These are phyloP conservation scores for Macrophomina pseudophaseolina DNA, from an alignment of 2,329 filamentous ascomycete genomes.

Conservation along the genomic window DNA sequence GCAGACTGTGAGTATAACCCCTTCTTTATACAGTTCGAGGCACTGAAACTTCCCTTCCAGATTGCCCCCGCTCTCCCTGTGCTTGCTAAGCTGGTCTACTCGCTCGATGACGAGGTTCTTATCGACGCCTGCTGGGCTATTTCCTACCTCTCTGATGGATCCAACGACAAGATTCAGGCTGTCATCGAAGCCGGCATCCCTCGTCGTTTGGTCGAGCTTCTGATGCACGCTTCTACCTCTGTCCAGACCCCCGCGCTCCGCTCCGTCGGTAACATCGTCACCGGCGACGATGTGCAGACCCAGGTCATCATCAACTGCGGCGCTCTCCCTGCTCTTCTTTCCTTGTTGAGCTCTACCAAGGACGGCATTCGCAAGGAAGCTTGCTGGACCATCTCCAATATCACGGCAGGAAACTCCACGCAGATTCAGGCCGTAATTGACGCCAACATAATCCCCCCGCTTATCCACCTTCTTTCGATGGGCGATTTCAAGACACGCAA, in stretches of 20 bases:
- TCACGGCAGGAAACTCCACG: constrained; percentile 95
- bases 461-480: constrained; percentile 95
- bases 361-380: constrained; percentile 99
- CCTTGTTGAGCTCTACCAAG: constrained; percentile 94
- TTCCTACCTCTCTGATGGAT: constrained; percentile 95
- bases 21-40: neutral
- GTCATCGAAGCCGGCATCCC: constrained; percentile 98
- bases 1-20: constrained; percentile 74
- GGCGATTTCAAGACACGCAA: constrained; percentile 99
- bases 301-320: constrained; percentile 99
- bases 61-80: constrained; percentile 95
- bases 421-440: constrained; percentile 98
- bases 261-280: constrained; percentile 98
- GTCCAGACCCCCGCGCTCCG: constrained; percentile 97
- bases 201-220: constrained; percentile 90
- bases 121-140: constrained; percentile 99
- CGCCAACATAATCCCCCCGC: constrained; percentile 92
- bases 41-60: constrained; percentile 52
- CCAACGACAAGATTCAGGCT: constrained; percentile 99
- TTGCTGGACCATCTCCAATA: constrained; percentile 99
- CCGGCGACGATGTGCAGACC: constrained; percentile 96
- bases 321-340: constrained; percentile 87
- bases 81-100: constrained; percentile 96
- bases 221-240: constrained; percentile 98
- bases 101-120: constrained; percentile 94